These are phyloP conservation scores for Epithemia pelagica DNA, from an alignment of 108 stramenopile species.

Conservation along the genomic window DNA sequence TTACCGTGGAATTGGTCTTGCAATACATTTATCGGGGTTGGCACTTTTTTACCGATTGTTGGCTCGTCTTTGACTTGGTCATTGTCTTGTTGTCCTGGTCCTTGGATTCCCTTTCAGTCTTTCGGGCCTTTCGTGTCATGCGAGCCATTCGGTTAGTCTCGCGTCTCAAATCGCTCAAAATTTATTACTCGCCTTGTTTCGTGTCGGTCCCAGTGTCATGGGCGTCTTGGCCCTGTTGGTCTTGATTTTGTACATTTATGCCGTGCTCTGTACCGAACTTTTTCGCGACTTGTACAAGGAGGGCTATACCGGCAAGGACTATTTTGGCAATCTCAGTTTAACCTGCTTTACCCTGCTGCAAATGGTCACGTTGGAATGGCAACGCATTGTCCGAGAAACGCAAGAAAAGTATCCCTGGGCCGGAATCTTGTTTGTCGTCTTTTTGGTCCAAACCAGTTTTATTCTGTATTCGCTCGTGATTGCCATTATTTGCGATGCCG, in stretches of 20 bases:
- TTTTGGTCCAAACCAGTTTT: slow-evolving; percentile 26
- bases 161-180: slow-evolving; percentile 22
- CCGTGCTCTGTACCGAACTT: slow-evolving; percentile 34
- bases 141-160: slow-evolving; percentile 34
- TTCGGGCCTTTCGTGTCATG: slow-evolving; percentile 35
- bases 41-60: slow-evolving; percentile 22
- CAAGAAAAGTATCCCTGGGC: slow-evolving; percentile 23
- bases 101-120: slow-evolving; percentile 7
- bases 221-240: slow-evolving; percentile 25
- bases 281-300: slow-evolving; percentile 27
- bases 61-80: slow-evolving; percentile 37
- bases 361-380: slow-evolving; percentile 49
- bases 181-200: slow-evolving; percentile 22
- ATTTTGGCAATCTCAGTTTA: slow-evolving; percentile 28
- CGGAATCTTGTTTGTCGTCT: slow-evolving; percentile 26
- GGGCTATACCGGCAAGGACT: slow-evolving; percentile 26
- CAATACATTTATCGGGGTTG: slow-evolving; percentile 23
- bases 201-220: slow-evolving; percentile 20
- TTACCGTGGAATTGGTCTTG: slow-evolving; percentile 36
- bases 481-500: slow-evolving; percentile 45
- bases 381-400: slow-evolving; percentile 29
- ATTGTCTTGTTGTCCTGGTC: slow-evolving; percentile 32
- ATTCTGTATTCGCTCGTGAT: slow-evolving; percentile 32
- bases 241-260: slow-evolving; percentile 33
- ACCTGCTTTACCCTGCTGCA: slow-evolving; percentile 39